phyloP scores from a whole-genome alignment of 768 basidiomycete species.

The Trametes maxima region DNA sequence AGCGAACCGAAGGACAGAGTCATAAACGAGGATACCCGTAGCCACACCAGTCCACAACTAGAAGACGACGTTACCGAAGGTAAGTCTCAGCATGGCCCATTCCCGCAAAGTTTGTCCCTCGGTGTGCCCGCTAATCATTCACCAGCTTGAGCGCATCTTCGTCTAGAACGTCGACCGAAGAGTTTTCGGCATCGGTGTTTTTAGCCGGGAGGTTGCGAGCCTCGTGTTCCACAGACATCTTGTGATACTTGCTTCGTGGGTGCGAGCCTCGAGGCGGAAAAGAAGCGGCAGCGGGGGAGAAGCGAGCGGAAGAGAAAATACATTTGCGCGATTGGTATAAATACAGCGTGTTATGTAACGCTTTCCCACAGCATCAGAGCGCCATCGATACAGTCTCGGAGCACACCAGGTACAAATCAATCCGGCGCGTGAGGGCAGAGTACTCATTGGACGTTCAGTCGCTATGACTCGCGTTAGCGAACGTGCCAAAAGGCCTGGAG shows the following conservation, averaged over 20 bases:
- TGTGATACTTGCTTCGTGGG: not conserved
- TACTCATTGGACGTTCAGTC: constrained; percentile 39
- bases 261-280: not conserved
- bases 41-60: constrained; percentile 75
- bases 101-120: constrained; percentile 33
- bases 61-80: constrained; percentile 74
- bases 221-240: constrained; percentile 23
- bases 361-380: constrained; percentile 14
- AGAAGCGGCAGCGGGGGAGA: constrained; percentile 7
- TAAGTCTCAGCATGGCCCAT: constrained; percentile 37
- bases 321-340: constrained; percentile 21
- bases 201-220: constrained; percentile 18
- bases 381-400: constrained; percentile 13
- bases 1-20: constrained; percentile 30
- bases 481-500: not conserved
- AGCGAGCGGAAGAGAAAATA: constrained; percentile 2
- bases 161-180: constrained; percentile 35
- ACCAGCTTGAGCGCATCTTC: constrained; percentile 61
- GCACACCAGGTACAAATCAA: constrained; percentile 2
- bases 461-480: constrained; percentile 29
- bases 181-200: constrained; percentile 31
- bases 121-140: constrained; percentile 37
- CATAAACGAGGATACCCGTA: constrained; percentile 82
- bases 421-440: not conserved
- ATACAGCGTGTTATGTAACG: constrained; percentile 29